phyloP scores from a whole-genome alignment of 2,329 filamentous ascomycete genomes.

The Claviceps sp. region DNA sequence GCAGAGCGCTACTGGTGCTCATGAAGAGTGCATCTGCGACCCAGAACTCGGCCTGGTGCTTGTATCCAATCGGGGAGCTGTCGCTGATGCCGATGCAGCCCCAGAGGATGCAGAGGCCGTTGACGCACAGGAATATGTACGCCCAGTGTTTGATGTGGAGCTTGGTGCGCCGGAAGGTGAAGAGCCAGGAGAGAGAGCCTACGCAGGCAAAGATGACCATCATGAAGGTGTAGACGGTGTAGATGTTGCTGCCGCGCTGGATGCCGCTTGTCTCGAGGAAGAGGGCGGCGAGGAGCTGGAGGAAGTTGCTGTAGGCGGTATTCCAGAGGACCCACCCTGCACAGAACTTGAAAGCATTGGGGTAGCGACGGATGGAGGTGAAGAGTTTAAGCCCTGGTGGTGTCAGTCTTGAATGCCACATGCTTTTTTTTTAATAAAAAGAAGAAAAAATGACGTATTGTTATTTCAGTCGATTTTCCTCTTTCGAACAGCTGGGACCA shows the following conservation, averaged over 20 bases:
- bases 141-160: constrained; percentile 10
- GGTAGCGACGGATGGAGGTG: constrained; percentile 9
- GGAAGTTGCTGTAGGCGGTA: constrained; percentile 10
- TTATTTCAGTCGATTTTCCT: no score
- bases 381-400: constrained; percentile 8
- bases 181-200: constrained; percentile 9
- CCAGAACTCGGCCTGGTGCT: constrained; percentile 11
- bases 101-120: constrained; percentile 10
- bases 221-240: constrained; percentile 10
- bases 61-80: constrained; percentile 8
- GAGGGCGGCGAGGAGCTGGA: constrained; percentile 8
- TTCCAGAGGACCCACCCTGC: constrained; percentile 11
- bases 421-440: no score
- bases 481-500: not conserved
- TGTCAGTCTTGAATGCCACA: not conserved
- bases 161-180: constrained; percentile 4
- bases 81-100: constrained; percentile 10
- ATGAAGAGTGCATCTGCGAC: constrained; percentile 9
- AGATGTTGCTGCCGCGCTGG: constrained; percentile 8
- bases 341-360: constrained; percentile 12
- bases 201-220: constrained; percentile 9
- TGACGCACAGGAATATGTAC: constrained; percentile 8
- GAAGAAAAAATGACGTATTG: no score
- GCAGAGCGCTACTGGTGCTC: constrained; percentile 10
- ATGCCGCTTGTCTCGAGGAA: constrained; percentile 10